phyloP scores from a whole-genome alignment of 192 early-diverging fungal genomes.

The Backusella tarrabulga region DNA sequence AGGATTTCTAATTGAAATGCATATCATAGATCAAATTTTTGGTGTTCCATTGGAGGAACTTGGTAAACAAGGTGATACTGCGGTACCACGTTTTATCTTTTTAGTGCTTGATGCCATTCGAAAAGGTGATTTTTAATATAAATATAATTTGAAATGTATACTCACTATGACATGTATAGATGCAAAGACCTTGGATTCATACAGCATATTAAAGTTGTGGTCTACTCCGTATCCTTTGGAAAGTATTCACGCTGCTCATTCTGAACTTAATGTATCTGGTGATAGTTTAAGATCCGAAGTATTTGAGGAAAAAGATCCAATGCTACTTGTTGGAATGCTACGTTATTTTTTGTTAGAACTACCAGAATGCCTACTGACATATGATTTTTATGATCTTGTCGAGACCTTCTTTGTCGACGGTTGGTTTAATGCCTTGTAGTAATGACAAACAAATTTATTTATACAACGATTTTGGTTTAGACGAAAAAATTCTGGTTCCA shows the following conservation, averaged over 20 bases:
- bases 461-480: background rate
- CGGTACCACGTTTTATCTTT: slow-evolving; percentile 59
- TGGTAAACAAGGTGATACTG: slow-evolving; percentile 54
- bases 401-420: slow-evolving; percentile 60
- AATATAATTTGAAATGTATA: background rate
- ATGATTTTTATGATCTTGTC: slow-evolving; percentile 67
- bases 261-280: slow-evolving; percentile 58
- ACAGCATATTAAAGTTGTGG: slow-evolving; percentile 44
- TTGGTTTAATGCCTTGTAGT: slow-evolving; percentile 20
- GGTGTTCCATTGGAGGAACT: slow-evolving; percentile 72
- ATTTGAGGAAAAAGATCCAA: slow-evolving; percentile 55
- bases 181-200: background rate
- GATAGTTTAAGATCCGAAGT: slow-evolving; percentile 51
- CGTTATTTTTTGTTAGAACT: slow-evolving; percentile 70
- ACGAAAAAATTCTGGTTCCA: slow-evolving; percentile 29
- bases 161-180: background rate
- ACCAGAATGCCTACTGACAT: slow-evolving; percentile 63
- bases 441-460: background rate
- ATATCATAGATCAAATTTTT: slow-evolving; percentile 66
- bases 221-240: slow-evolving; percentile 55
- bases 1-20: background rate
- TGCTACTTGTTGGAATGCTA: slow-evolving; percentile 56
- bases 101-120: slow-evolving; percentile 58
- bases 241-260: slow-evolving; percentile 59
- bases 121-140: slow-evolving; percentile 38